These are phyloP conservation scores for Sideroxylon spinosum DNA, from an alignment of 179 eudicot genomes.

Conservation along the genomic window DNA sequence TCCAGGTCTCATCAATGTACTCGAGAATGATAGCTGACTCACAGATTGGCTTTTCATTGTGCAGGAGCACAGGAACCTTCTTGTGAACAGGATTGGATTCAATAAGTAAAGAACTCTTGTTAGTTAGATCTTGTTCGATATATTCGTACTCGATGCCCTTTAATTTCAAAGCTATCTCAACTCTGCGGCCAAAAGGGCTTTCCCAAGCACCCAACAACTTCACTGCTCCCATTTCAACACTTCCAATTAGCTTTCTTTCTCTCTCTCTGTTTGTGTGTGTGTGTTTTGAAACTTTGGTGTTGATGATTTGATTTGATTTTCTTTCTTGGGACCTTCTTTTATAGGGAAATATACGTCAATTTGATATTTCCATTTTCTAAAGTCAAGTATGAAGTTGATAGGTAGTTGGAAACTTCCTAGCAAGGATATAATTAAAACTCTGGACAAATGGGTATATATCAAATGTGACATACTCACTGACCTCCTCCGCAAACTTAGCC, in stretches of 20 bases:
- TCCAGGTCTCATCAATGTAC: slow-evolving; percentile 41
- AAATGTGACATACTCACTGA: no score
- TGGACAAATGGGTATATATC: not conserved
- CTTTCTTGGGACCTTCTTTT: slow-evolving; percentile 1
- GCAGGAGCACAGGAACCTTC: slow-evolving; percentile 38
- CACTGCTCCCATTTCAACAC: slow-evolving; percentile 15
- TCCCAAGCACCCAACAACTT: slow-evolving; percentile 20
- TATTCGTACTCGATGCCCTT: slow-evolving; percentile 36
- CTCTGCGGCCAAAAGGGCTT: slow-evolving; percentile 28
- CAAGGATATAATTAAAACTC: not conserved
- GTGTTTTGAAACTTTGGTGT: not conserved
- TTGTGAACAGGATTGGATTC: slow-evolving; percentile 35
- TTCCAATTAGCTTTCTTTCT: no score
- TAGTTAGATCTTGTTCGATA: slow-evolving; percentile 27
- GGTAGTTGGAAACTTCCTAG: not conserved
- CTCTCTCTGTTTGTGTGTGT: not conserved
- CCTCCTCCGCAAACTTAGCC: not conserved
- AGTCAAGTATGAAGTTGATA: not conserved
- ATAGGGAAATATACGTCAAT: not conserved
- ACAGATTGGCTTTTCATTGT: slow-evolving; percentile 33
- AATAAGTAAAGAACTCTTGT: slow-evolving; percentile 35
- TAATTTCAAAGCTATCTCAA: slow-evolving; percentile 30
- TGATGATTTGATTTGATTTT: slow-evolving; percentile 1
- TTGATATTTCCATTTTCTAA: not conserved
- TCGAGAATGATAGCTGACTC: slow-evolving; percentile 37